phyloP scores from a whole-genome alignment of 441 rosid species.

The Omphalea diandra region DNA sequence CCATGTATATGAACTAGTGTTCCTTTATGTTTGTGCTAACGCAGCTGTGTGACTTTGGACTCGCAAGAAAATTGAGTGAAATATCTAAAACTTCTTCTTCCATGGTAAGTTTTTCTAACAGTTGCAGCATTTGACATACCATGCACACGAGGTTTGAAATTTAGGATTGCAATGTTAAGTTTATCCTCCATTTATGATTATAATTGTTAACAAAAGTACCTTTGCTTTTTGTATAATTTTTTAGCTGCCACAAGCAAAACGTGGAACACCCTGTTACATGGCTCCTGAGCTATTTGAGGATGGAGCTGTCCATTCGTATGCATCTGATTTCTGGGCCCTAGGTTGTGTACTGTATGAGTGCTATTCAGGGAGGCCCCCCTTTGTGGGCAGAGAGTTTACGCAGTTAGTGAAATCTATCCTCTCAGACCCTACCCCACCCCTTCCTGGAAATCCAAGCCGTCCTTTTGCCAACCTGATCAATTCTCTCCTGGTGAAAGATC shows the following conservation, averaged over 20 bases:
- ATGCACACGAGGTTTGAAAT: constrained; percentile 4
- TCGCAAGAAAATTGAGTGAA: constrained; percentile 81
- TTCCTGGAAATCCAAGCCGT: constrained; percentile 86
- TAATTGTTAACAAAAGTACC: constrained; percentile 5
- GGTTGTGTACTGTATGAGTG: constrained; percentile 97
- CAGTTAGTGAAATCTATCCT: constrained; percentile 86
- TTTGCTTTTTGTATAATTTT: constrained; percentile 25
- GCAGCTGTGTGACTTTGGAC: constrained; percentile 98
- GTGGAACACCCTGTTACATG: constrained; percentile 98
- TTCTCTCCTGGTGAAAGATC: constrained; percentile 93
- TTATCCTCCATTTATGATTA: constrained; percentile 1
- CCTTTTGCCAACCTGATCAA: constrained; percentile 74
- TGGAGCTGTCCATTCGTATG: constrained; percentile 94
- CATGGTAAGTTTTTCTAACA: constrained; percentile 44
- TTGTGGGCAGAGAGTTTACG: constrained; percentile 81
- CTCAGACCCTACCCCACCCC: constrained; percentile 85
- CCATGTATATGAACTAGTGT: constrained; percentile 14
- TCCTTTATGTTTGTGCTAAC: constrained; percentile 25
- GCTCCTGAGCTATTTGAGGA: constrained; percentile 99
- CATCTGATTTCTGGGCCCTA: constrained; percentile 98
- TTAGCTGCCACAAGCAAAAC: constrained; percentile 82
- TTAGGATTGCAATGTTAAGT: constrained; percentile 12
- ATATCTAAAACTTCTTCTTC: constrained; percentile 68
- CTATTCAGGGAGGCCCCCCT: constrained; percentile 92
- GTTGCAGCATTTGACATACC: constrained; percentile 2